Evolutionary conservation across 768 basidiomycete species (phyloP), one percentile per base, ranked within the genome.

Genomic region (Leccinum imitatum): DNA sequence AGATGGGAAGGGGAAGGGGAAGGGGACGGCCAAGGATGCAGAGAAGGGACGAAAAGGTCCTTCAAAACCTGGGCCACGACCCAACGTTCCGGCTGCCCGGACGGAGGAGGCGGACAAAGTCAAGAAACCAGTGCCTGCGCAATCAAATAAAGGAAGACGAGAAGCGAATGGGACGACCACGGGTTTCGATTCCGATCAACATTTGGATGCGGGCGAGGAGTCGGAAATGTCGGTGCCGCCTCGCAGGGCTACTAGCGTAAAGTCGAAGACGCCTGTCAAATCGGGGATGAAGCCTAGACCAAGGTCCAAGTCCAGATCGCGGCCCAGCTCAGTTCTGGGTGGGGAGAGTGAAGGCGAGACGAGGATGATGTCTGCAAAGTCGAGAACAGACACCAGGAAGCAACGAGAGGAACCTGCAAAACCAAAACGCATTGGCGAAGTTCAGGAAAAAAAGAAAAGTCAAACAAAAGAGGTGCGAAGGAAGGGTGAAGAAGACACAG

Each of bases 231-330:
- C 66, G 5, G 35, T 59, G 8, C 62, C 68, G 0, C 62, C 63
- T n/a, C 61, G 67, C n/a, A 64, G 52, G 50, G 6, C 33, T 0
- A 11, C 37, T 31, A 56, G 23, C 13, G 14, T 33, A 8, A 57
- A 25, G 8, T 55, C 59, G 5, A 52, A 5, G 19, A 73, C 71
- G 0, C 69, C 71, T 11, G 55, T 73, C 55, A 71, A 64, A 41
- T 67, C 67, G 2, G 65, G 65, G 9, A 73, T 73, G 71, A 73
- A 64, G 30, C 67, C 65, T 31, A 65, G 65, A 44, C 60, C 65
- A 6, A 66, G 51, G 19, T 63, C 68, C 3, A 59, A 59, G 23
- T 58, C 63, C 4, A 47, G n/a, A 10, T 53, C 67, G 6, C 17
- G 14, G 44, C 48, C 67, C 17, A 14, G 17, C 25, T 59, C 54